phyloP scores from a whole-genome alignment of 139 green algal species.

The Mychonastes homosphaera region DNA sequence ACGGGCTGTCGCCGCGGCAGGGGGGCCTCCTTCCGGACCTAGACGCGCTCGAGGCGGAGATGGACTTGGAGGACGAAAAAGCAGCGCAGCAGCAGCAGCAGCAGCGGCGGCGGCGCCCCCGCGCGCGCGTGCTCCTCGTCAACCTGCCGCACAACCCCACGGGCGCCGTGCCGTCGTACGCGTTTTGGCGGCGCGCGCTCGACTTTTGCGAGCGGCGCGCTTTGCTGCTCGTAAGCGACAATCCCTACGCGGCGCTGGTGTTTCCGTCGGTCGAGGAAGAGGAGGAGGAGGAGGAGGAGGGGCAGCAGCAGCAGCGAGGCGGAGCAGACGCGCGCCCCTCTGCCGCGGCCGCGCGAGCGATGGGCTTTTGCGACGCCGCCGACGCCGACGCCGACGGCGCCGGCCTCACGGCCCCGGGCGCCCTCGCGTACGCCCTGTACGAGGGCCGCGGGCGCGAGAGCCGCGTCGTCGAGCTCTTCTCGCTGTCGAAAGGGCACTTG shows the following conservation, averaged over 20 bases:
- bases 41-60: not conserved
- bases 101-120: not conserved
- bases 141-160: slow-evolving; percentile 56
- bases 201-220: slow-evolving; percentile 25
- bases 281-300: not conserved
- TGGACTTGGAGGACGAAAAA: not conserved
- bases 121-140: slow-evolving; percentile 29
- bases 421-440: slow-evolving; percentile 15
- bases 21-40: slow-evolving; percentile 21
- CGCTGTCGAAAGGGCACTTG: slow-evolving; percentile 27
- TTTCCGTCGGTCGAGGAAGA: not conserved
- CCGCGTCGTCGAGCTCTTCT: slow-evolving; percentile 38
- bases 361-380: not conserved
- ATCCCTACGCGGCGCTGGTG: slow-evolving; percentile 37
- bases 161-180: slow-evolving; percentile 13
- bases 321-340: not conserved
- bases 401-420: slow-evolving; percentile 23
- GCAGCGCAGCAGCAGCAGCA: not conserved
- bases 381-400: too few species aligned
- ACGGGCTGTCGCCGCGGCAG: slow-evolving; percentile 17
- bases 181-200: slow-evolving; percentile 31
- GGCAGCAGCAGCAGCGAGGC: not conserved
- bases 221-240: slow-evolving; percentile 42
- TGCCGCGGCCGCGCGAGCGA: not conserved
- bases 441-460: not conserved